Base-by-base conservation (phyloP, 495 filamentous ascomycete genomes). In the Aspergillus baeticus region DNA sequence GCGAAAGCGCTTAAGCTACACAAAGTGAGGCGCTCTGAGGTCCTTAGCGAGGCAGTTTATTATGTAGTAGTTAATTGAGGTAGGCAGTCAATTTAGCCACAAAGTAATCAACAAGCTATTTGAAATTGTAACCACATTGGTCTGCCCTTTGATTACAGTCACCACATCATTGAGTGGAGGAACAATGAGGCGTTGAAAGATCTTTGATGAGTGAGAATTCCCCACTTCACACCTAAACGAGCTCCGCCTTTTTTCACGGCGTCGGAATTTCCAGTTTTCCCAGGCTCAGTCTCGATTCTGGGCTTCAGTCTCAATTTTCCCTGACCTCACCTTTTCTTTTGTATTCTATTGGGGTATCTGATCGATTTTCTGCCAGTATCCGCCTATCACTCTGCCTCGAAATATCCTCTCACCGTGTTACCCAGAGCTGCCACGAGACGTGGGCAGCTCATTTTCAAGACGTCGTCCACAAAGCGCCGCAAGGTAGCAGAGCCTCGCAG, bases 391-490 rank as follows among this genome's bases (percentile, higher is more conserved):
- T 29, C 37, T 47, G 42, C 29, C 34, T 53, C 46, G 23, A 55
- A 52, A 13, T 29, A 29, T 15, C 50, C 57, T 53, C 38, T 52
- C 57, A 59, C 42, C 54, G 61, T 68, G 61, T 63, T 71, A 61
- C 67, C 69, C 62, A 64, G 76, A 78, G 76, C 76, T 78, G 76
- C 73, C 72, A 72, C 73, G 60, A 62, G 58, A 63, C 64, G 70
- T 75, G 75, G 65, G 85, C 87, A 88, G 87, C 87, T 89, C 87
- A 76, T 80, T 74, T 82, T 83, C 88, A 92, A 81, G 69, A 92
- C 88, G 89, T 89, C 89, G 84, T 89, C 87, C 76, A 81, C 81
- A 80, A 95, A 95, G 87, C 91, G 91, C 85, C 83, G 90, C 72
- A 91, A 88, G 82, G 82, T 92, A 73, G 84, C 81, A 64, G 81